A percentile compares a stretch with the other conserved stretches of the same genome.
Conservation (phyloP, 805 yeast species). For the Helenozyma baotianmanensis region DNA sequence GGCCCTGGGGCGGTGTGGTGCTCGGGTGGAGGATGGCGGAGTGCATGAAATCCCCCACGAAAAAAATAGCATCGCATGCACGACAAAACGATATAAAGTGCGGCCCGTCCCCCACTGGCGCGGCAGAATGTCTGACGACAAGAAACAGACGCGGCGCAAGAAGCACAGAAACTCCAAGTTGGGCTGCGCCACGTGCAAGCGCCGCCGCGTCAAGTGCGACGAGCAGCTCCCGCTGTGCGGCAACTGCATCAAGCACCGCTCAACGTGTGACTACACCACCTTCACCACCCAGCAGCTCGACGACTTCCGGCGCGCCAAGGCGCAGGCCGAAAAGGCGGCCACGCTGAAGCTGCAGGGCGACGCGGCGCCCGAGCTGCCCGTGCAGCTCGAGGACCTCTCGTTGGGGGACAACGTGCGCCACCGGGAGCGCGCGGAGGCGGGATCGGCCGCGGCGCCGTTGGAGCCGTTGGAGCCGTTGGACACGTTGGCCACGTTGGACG, state of each 20-base stretch:
- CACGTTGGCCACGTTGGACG: too few species aligned
- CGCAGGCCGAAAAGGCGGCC: slow-evolving; percentile 1
- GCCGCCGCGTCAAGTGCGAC: slow-evolving; percentile 17
- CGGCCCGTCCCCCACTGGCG: too few species aligned
- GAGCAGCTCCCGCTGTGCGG: slow-evolving; percentile 37
- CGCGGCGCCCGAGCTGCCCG: neutral
- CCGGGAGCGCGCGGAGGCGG: too few species aligned
- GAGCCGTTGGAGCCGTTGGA: too few species aligned
- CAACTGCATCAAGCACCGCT: slow-evolving; percentile 38
- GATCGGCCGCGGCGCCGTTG: too few species aligned
- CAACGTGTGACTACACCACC: slow-evolving; percentile 36
- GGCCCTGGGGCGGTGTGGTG: too few species aligned
- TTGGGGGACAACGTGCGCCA: neutral
- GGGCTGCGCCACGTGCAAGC: slow-evolving; percentile 17
- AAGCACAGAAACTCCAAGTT: slow-evolving; percentile 22
- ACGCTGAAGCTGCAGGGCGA: neutral
- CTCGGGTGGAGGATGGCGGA: too few species aligned
- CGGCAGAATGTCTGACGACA: too few species aligned
- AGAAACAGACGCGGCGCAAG: slow-evolving; percentile 12
- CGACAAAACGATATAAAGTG: too few species aligned
- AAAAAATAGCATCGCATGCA: too few species aligned
- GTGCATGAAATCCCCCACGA: too few species aligned
- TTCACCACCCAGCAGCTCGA: slow-evolving; percentile 28
- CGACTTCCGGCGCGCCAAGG: slow-evolving; percentile 21
- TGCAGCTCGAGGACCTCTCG: slow-evolving; percentile 1